Base-by-base conservation (phyloP, 352 stramenopile genomes). In the Pythium utonaiense region DNA sequence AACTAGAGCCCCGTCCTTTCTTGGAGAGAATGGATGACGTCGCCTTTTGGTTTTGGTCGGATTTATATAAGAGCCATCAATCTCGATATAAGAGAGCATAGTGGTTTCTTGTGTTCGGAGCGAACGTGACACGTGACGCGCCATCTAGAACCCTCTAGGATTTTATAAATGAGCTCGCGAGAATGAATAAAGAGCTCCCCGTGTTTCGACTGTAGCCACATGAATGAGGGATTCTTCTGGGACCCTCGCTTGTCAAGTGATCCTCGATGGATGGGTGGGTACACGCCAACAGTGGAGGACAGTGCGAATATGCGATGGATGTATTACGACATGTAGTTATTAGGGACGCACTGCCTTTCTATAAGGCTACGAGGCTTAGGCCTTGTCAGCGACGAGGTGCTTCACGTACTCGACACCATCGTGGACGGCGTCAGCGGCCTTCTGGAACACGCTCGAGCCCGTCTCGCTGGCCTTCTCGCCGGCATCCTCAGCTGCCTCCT, bases 401-500 rank as follows among this genome's bases (percentile, higher is more conserved):
- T 33, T 33, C 42, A 90, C 75, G 66, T 89, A 89, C 41, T 83
- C 80, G 22, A 92, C 73, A n/a, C 72, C 84, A 40, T 71, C 34
- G 27, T 71, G 33, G 33, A 72, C 64, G 6, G 70, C 47, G 14
- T 69, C 68, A 6, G 59, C 27, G 1, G 38, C 53, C 31, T 59
- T 77, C 57, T 88, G 76, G 44, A 88, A 70, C 16, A 90, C 65
- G 17, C 71, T 75, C 6, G 75, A 74, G 40, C 73, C 82, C 3
- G 87, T 66, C 25, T 77, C 80, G 25, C 80, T 78, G 48, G 64
- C 75, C 60, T 84, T 84, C 57, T 76, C 71, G 55, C 89, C 82
- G 33, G 84, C 61, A 10, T 75, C 71, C 45, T 71, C 69, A 59
- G 85, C 77, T 31, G 80, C 40, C 4, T 75, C 75, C 36, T 63